Base-by-base conservation (phyloP, 768 basidiomycete species). In the Lactifluus piperatus region DNA sequence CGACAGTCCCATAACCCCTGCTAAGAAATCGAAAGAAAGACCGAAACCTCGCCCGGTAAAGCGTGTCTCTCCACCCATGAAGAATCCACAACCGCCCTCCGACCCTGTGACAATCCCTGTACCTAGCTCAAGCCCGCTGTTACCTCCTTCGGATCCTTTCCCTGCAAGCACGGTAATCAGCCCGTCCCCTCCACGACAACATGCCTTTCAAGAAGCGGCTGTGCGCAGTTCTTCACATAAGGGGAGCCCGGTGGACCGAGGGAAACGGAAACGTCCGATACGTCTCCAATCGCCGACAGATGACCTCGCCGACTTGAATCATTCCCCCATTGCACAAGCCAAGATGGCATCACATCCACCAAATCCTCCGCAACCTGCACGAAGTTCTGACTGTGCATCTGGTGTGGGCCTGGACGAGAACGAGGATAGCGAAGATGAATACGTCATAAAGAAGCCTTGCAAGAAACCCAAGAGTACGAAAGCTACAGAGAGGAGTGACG, bases 131-230 rank as follows among this genome's bases (percentile, higher is more conserved):
- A 70, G 66, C 57, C 62, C 67, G 5, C 65, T 59, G 37, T 56
- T 71, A 4, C 68, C 69, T 1, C 67, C 69, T 3, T 70, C 68
- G 2, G 68, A 70, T 41, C 66, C 46, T 11, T 53, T 64, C 24
- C 65, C 64, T 18, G 41, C 60, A 46, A 58, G 65, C 63, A 58
- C 64, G 10, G 29, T 24, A 29, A 9, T 61, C 49, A 56, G 52
- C 30, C 47, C 50, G 9, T 51, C 55, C 32, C 51, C 52, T 49
- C 45, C 46, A 56, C 29, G 44, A 53, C 44, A 56, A 60, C 24
- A 37, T 62, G 20, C 32, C 46, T 41, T 41, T 45, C 20, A 56
- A 37, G 29, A 37, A 51, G n/a, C 52, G 34, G 27, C 44, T 29
- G 16, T 47, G 39, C 20, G 60, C n/a, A 26, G 46, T 10, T 61